These are phyloP conservation scores for Phaeosphaeriaceae sp. DNA, from an alignment of 2,329 filamentous ascomycete species.

Conservation along the genomic window DNA sequence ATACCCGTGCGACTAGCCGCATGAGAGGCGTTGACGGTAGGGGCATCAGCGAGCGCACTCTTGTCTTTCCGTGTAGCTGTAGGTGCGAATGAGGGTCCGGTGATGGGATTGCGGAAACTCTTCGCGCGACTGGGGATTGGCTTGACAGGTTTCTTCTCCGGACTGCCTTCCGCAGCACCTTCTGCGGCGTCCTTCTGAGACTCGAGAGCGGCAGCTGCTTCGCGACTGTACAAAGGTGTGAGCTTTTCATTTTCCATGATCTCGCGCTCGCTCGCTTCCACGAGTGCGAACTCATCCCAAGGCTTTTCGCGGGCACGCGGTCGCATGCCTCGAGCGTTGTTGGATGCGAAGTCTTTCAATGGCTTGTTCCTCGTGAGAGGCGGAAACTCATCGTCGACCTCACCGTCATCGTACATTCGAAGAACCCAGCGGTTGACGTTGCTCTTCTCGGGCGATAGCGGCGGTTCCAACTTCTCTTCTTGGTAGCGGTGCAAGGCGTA, in stretches of 20 bases:
- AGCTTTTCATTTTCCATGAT: conserved; percentile 73
- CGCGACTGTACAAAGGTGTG: conserved; percentile 72
- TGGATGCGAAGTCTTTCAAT: conserved; percentile 78
- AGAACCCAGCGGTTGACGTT: conserved; percentile 86
- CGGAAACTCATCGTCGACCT: conserved; percentile 86
- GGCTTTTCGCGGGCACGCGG: conserved; percentile 76
- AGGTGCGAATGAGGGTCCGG: conserved; percentile 57
- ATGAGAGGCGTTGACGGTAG: conserved; percentile 52
- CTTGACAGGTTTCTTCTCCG: conserved; percentile 28
- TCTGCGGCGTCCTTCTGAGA: conserved; percentile 25
- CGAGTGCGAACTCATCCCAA: conserved; percentile 83
- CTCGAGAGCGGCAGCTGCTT: conserved; percentile 48
- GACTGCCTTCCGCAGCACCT: conserved; percentile 22
- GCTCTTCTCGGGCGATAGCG: conserved; percentile 69
- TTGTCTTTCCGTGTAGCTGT: conserved; percentile 57
- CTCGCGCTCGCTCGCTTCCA: conserved; percentile 73
- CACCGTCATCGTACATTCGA: conserved; percentile 83
- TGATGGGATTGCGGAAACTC: conserved; percentile 60
- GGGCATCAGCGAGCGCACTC: conserved; percentile 53
- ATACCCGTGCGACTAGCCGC: conserved; percentile 68
- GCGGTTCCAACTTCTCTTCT: conserved; percentile 76
- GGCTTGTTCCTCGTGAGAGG: conserved; percentile 77
- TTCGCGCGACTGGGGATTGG: conserved; percentile 47
- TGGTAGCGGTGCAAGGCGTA: conserved; percentile 79
- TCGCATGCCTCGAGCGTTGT: conserved; percentile 74